A percentile compares a stretch with the other conserved stretches of the same genome.
phyloP scores from a whole-genome alignment of 1,284 basidiomycete species.

The Marasmius fiardii region DNA sequence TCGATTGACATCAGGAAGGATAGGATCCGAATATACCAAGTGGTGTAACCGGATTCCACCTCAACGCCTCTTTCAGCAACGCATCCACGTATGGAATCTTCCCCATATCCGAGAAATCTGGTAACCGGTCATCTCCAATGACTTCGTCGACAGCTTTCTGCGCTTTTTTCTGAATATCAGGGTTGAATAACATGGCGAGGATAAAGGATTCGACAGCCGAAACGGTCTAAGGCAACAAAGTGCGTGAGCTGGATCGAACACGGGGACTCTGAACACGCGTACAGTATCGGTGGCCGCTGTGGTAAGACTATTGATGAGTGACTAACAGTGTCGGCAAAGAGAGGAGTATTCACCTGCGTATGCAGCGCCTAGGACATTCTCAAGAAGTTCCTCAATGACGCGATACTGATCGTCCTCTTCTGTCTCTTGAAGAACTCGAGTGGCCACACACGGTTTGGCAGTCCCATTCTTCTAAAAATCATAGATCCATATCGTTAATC shows the following conservation, averaged over 20 bases:
- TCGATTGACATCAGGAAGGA: too few species aligned
- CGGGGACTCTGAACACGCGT: background rate
- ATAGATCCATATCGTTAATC: too few species aligned
- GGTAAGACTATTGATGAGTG: background rate
- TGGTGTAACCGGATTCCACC: conserved; percentile 20
- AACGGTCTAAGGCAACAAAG: conserved; percentile 3
- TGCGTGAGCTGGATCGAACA: background rate
- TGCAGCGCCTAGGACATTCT: conserved; percentile 1
- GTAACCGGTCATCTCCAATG: conserved; percentile 24
- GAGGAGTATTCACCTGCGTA: conserved; percentile 4
- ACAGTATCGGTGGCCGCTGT: conserved; percentile 12
- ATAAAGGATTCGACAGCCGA: conserved; percentile 9
- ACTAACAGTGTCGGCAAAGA: background rate
- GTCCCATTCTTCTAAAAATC: background rate
- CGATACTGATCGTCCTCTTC: background rate
- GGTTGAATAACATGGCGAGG: conserved; percentile 24
- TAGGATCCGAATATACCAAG: conserved; percentile 1
- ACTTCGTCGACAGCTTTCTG: conserved; percentile 27
- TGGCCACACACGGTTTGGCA: background rate
- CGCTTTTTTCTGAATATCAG: conserved; percentile 24
- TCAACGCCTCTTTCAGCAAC: conserved; percentile 26
- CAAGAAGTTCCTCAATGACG: too few species aligned
- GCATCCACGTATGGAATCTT: conserved; percentile 27
- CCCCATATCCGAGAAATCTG: conserved; percentile 24
- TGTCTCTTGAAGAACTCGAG: background rate